A percentile compares a stretch with the other conserved stretches of the same genome.
Evolutionary conservation across 2,329 filamentous ascomycete genomes (phyloP).

Genomic region (Colletotrichum cereale): DNA sequence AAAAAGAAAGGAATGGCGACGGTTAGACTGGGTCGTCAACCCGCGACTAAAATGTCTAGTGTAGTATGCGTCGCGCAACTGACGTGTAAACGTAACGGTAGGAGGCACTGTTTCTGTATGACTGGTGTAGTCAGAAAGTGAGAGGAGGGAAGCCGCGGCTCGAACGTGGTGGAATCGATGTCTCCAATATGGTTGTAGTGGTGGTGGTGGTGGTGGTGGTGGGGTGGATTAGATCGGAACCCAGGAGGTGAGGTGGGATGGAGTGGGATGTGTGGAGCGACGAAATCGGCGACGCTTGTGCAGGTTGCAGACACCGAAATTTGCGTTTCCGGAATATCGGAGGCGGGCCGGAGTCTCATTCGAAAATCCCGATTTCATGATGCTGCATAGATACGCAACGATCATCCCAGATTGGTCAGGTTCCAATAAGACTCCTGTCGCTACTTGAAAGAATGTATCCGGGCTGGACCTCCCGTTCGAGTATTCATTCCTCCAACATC

Average conservation of each 20-base stretch:
- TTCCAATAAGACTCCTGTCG: not conserved
- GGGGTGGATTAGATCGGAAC: constrained; percentile 23
- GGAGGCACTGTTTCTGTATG: not conserved
- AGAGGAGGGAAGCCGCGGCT: constrained; percentile 14
- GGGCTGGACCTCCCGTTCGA: constrained; percentile 9
- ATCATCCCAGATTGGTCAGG: constrained; percentile 1
- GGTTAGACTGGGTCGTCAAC: constrained; percentile 28
- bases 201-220: constrained; percentile 16
- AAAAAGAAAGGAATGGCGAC: constrained; percentile 26
- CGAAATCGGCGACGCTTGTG: constrained; percentile 39
- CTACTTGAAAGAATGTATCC: not conserved
- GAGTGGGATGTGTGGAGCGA: constrained; percentile 40
- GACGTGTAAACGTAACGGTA: not conserved
- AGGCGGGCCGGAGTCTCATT: constrained; percentile 34
- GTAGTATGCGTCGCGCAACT: not conserved
- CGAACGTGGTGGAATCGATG: constrained; percentile 11
- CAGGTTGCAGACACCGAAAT: constrained; percentile 32
- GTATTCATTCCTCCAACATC: not conserved
- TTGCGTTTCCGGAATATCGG: constrained; percentile 39
- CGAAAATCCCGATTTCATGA: constrained; percentile 20
- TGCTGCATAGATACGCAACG: constrained; percentile 12
- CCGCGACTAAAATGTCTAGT: not conserved
- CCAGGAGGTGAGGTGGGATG: constrained; percentile 32
- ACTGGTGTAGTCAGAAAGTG: not conserved
- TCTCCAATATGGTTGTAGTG: constrained; percentile 16